Evolutionary conservation across 805 yeast species (phyloP).

Genomic region (Lachancea kluyveri): DNA sequence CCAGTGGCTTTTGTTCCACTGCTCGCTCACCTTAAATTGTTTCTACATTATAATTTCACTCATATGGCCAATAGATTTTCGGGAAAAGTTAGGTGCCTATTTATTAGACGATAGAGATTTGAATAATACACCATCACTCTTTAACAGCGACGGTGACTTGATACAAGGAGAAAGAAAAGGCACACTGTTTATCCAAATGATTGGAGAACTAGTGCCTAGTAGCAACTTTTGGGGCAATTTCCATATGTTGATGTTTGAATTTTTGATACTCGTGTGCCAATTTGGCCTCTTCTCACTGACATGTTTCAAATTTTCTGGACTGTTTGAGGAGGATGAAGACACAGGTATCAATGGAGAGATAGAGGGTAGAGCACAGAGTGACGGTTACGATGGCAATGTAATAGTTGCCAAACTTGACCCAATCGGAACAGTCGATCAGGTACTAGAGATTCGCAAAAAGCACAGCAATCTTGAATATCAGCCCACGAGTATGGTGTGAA

Average conservation of each 20-base stretch:
- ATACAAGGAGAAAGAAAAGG: slow-evolving; percentile 32
- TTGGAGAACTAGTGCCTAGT: slow-evolving; percentile 40
- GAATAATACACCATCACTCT: slow-evolving; percentile 28
- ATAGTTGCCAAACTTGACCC: slow-evolving; percentile 34
- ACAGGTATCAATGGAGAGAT: slow-evolving; percentile 8
- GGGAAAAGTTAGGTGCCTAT: slow-evolving; percentile 28
- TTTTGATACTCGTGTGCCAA: slow-evolving; percentile 24
- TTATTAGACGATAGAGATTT: slow-evolving; percentile 18
- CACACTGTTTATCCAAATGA: slow-evolving; percentile 35
- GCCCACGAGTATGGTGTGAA: too few relatives aligned
- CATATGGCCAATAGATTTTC: slow-evolving; percentile 31
- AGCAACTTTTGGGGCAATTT: slow-evolving; percentile 30
- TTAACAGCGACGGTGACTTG: slow-evolving; percentile 18
- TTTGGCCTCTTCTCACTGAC: slow-evolving; percentile 22
- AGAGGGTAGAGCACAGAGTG: slow-evolving; percentile 21
- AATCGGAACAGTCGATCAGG: slow-evolving; percentile 1
- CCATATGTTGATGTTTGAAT: slow-evolving; percentile 23
- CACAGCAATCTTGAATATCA: too few relatives aligned
- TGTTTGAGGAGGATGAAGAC: slow-evolving; percentile 9
- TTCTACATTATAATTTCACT: slow-evolving; percentile 15
- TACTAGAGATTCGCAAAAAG: not conserved
- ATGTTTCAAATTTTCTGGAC: slow-evolving; percentile 22
- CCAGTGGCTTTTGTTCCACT: slow-evolving; percentile 18
- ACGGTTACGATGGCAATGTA: slow-evolving; percentile 42
- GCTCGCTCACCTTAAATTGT: slow-evolving; percentile 20